Base-by-base conservation (phyloP, 768 basidiomycete species). In the Sporobolomyces phaffii region DNA sequence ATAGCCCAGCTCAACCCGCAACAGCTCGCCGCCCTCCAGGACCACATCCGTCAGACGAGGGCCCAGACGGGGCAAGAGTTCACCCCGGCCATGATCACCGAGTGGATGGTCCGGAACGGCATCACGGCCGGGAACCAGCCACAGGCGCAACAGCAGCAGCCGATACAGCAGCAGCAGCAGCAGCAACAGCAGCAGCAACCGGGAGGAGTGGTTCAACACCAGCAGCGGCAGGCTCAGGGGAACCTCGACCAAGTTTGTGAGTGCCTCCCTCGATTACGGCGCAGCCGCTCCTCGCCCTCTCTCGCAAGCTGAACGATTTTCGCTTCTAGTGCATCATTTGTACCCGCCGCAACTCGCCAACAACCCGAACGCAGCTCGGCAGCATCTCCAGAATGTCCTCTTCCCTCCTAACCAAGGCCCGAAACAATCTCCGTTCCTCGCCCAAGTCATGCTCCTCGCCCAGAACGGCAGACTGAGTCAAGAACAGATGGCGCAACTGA, bases 401-500 rank as follows among this genome's bases (percentile, higher is more conserved):
- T 71, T 71, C 62, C 70, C 70, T 26, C 62, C 70, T 17, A 60
- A 66, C 34, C 66, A 68, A 51, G 53, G 31, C 2, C n/a, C 40
- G 31, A 58, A 62, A 57, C 64, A 70, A 57, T 54, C 44, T n/a
- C 64, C 69, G 1, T 49, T 70, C 47, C 34, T 70, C 8, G 43
- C 48, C 28, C 64, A 63, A 40, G 64, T 70, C 64, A 65, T 70
- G 64, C 50, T 49, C n/a, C 64, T 70, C 45, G 69, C 69, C 2
- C 61, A 65, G 60, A 62, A 53, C 24, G 56, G 57, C 1, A 45
- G 64, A 17, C 24, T 70, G 31, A 66, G 50, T n/a, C 60, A 48
- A 8, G 64, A 70, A 51, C 69, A 70, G 45, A 70, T 70, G 69
- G 28, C 17, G 2, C 54, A 59, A 43, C 51, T 70, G 28, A 65